These are phyloP conservation scores for Inosperma sp. DNA, from an alignment of 768 basidiomycete genomes.

Conservation along the genomic window DNA sequence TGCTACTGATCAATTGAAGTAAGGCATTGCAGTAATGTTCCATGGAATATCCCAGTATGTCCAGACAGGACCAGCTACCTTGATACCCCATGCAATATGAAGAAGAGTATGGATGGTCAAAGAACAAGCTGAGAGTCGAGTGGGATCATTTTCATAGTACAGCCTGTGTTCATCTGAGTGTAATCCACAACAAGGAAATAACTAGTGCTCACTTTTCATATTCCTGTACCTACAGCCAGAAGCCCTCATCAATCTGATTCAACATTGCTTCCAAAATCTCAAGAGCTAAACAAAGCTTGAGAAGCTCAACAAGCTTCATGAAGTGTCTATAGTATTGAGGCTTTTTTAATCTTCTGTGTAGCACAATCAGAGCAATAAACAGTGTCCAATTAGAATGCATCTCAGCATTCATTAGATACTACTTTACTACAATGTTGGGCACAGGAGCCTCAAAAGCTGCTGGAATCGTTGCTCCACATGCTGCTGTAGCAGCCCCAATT, in stretches of 20 bases:
- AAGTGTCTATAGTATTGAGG: slow-evolving; percentile 14
- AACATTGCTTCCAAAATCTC: background rate
- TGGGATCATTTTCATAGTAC: slow-evolving; percentile 1
- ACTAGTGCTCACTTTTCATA: background rate
- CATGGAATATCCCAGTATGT: slow-evolving; percentile 38
- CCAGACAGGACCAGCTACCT: background rate
- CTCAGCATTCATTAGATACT: background rate
- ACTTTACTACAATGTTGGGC: slow-evolving; percentile 29
- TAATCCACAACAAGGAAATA: background rate
- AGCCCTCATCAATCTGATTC: background rate
- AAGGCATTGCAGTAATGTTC: slow-evolving; percentile 34
- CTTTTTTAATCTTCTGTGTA: background rate
- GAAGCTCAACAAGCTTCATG: slow-evolving; percentile 12
- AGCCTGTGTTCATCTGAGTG: background rate
- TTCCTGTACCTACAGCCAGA: background rate
- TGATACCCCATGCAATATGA: slow-evolving; percentile 11
- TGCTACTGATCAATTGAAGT: slow-evolving; percentile 21
- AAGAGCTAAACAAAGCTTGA: background rate
- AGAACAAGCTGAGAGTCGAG: slow-evolving; percentile 25
- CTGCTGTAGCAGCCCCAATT: slow-evolving; percentile 29
- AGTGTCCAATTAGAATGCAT: slow-evolving; percentile 4
- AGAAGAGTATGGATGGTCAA: slow-evolving; percentile 32
- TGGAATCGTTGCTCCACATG: slow-evolving; percentile 32
- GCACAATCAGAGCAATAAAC: background rate
- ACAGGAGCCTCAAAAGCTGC: slow-evolving; percentile 30